phyloP scores from a whole-genome alignment of 306 rosid species.

The Malus fusca region DNA sequence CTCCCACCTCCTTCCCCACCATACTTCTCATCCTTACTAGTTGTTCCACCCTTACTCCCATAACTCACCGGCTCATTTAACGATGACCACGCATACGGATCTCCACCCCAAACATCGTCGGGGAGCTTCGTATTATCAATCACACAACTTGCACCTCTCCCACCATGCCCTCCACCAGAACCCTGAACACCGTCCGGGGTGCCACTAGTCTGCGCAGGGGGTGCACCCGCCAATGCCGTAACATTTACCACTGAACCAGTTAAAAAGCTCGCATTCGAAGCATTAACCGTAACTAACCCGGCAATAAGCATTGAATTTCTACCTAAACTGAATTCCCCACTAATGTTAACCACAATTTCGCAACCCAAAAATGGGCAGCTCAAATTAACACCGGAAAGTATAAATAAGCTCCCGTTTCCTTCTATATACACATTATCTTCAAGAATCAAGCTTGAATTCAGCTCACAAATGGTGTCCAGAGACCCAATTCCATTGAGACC shows the following conservation, averaged over 20 bases:
- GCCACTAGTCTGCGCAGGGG: constrained; percentile 86
- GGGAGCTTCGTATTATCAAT: constrained; percentile 82
- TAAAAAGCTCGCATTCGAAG: constrained; percentile 31
- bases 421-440: constrained; percentile 55
- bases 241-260: constrained; percentile 41
- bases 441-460: constrained; percentile 55
- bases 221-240: constrained; percentile 68
- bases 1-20: constrained; percentile 98
- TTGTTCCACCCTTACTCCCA: constrained; percentile 90
- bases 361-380: constrained; percentile 63
- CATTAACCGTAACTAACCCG: constrained; percentile 27
- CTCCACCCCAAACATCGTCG: constrained; percentile 95
- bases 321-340: constrained; percentile 48
- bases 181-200: constrained; percentile 81
- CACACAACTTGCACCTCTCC: constrained; percentile 90
- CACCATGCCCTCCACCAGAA: constrained; percentile 91
- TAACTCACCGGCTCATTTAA: constrained; percentile 62
- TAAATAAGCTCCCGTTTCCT: constrained; percentile 68
- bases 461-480: constrained; percentile 50
- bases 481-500: constrained; percentile 71
- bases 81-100: constrained; percentile 78
- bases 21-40: constrained; percentile 59
- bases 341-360: constrained; percentile 55
- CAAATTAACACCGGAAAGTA: constrained; percentile 56
- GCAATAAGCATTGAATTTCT: constrained; percentile 33